Conservation (phyloP, 495 filamentous ascomycete species). For the Tuber aestivum region DNA sequence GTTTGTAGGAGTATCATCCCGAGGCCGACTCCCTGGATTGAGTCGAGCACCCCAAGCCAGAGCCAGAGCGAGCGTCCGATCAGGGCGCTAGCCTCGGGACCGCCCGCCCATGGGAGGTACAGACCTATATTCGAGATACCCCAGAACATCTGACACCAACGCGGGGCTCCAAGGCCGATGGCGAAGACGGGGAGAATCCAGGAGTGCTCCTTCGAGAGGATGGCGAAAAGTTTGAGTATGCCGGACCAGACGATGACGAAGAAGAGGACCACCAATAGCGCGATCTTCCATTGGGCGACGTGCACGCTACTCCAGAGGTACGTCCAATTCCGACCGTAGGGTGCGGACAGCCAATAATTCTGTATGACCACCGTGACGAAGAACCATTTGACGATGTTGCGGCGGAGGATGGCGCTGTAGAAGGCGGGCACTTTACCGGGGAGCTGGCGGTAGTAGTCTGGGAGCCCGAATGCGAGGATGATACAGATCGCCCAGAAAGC, state of each 20-base stretch:
- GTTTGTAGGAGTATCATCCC: slow-evolving; percentile 62
- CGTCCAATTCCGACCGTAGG: slow-evolving; percentile 59
- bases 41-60: slow-evolving; percentile 60
- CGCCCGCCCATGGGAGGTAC: slow-evolving; percentile 57
- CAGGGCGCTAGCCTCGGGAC: slow-evolving; percentile 50
- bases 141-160: slow-evolving; percentile 66
- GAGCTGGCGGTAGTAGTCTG: slow-evolving; percentile 60
- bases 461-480: slow-evolving; percentile 54
- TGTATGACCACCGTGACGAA: slow-evolving; percentile 59
- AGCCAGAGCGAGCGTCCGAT: slow-evolving; percentile 57
- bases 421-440: slow-evolving; percentile 62
- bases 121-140: slow-evolving; percentile 52
- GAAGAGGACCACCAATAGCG: slow-evolving; percentile 54
- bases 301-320: slow-evolving; percentile 55
- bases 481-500: slow-evolving; percentile 52
- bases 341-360: slow-evolving; percentile 60
- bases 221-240: slow-evolving; percentile 49
- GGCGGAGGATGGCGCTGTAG: slow-evolving; percentile 53
- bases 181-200: slow-evolving; percentile 66
- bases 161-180: slow-evolving; percentile 52
- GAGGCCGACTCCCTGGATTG: slow-evolving; percentile 57
- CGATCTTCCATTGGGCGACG: slow-evolving; percentile 52
- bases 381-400: slow-evolving; percentile 57
- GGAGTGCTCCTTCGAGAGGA: slow-evolving; percentile 52
- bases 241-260: slow-evolving; percentile 55